Conservation (phyloP, 768 basidiomycete genomes). For the Psilocybe subaeruginosa region DNA sequence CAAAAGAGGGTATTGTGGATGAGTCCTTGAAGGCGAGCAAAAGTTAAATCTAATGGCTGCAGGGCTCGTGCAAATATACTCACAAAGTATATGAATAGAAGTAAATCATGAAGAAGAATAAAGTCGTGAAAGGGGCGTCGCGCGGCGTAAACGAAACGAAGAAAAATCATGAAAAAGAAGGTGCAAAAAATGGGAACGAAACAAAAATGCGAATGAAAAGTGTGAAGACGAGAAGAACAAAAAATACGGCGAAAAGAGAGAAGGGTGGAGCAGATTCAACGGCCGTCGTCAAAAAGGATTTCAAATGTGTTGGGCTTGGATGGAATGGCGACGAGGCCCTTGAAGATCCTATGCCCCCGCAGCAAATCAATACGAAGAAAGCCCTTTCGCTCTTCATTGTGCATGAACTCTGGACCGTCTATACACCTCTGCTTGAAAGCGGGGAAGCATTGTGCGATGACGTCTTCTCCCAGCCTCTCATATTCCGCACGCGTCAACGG, state of each 20-base stretch:
- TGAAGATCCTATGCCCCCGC: constrained; percentile 54
- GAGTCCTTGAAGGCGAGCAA: constrained; percentile 22
- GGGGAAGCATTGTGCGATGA: constrained; percentile 37
- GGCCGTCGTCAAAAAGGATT: constrained; percentile 22
- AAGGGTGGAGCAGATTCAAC: constrained; percentile 3
- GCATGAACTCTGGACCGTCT: constrained; percentile 42
- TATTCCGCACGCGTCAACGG: constrained; percentile 49
- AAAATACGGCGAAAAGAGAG: neutral
- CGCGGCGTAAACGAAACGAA: constrained; percentile 9
- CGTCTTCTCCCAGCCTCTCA: constrained; percentile 25
- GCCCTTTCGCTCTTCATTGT: constrained; percentile 47
- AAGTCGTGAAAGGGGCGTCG: constrained; percentile 21
- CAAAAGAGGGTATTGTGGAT: constrained; percentile 6
- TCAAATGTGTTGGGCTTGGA: constrained; percentile 16
- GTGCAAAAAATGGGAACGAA: constrained; percentile 9
- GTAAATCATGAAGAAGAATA: constrained; percentile 11
- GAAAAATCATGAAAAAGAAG: constrained; percentile 6
- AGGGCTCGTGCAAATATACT: constrained; percentile 6
- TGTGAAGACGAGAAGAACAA: neutral
- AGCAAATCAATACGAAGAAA: constrained; percentile 61
- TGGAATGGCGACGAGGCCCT: constrained; percentile 42
- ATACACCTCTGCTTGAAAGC: constrained; percentile 51
- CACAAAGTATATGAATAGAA: constrained; percentile 17
- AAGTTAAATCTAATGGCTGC: neutral
- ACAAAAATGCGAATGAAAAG: constrained; percentile 2